Evolutionary conservation across 345 rosid genomes (phyloP), one percentile per base, ranked within the genome.

Genomic region (Pistacia vera): DNA sequence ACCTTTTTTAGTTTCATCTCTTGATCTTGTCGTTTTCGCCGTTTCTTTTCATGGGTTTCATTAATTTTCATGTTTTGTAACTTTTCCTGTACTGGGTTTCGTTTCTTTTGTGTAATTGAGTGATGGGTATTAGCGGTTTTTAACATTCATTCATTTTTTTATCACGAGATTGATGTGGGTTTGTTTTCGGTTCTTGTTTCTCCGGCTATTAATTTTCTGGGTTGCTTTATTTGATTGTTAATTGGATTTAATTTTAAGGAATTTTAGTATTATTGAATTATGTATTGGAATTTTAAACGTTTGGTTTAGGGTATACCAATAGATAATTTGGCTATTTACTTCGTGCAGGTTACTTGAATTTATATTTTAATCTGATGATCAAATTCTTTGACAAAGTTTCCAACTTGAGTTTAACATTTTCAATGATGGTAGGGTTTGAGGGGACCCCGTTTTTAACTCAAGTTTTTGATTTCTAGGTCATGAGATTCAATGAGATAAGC

Each of bases 1-100:
- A 9, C 22, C 46, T 66, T 62, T 59, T 51, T 9, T 33, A 3
- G 18, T 48, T 36, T 55, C 41, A n/a, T 63, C 57, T 63, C 57
- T 68, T 68, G 77, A 70, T 83, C 72, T 55, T 78, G 73, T 74
- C 72, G 71, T 70, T 75, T 83, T 81, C 46, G 62, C 56, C 69
- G 62, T 36, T 30, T 73, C 44, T 36, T 62, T 57, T 66, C 10
- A 60, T 60, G 54, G 58, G 30, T 63, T 64, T 68, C 63, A 64
- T 68, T 51, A 65, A 44, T 63, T 30, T 56, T 68, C 10, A 54
- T 58, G 38, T 38, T 63, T 77, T 30, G 18, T 71, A 20, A 36
- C 44, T 61, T 69, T 54, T 74, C 41, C 63, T 22, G 8, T 41
- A 17, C 30, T 70, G 71, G 58, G 70, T 64, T 55, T 67, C 33